These are phyloP conservation scores for Gentiana macrophylla DNA, from an alignment of 257 asterid species.

Conservation along the genomic window DNA sequence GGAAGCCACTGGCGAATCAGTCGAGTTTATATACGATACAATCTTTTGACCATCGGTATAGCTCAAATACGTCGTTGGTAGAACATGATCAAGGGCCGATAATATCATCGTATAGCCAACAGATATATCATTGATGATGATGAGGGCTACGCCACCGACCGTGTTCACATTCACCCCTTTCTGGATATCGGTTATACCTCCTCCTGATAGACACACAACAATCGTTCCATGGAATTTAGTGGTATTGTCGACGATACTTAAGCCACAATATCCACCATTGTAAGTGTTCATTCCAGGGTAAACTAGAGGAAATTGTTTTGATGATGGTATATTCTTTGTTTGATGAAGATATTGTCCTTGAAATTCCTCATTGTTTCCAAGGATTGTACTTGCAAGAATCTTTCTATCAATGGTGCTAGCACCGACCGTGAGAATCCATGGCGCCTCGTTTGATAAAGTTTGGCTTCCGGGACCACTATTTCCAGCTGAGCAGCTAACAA, in stretches of 20 bases:
- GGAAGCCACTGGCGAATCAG: slow-evolving; percentile 14
- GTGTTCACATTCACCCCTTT: slow-evolving; percentile 14
- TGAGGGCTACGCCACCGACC: slow-evolving; percentile 23
- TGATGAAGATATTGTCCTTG: slow-evolving; percentile 16
- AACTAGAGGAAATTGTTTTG: slow-evolving; percentile 10
- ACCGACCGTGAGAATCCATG: slow-evolving; percentile 26
- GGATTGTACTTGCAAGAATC: slow-evolving; percentile 10
- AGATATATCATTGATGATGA: slow-evolving; percentile 6
- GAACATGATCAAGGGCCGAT: slow-evolving; percentile 10
- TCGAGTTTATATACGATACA: slow-evolving; percentile 16
- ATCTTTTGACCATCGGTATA: slow-evolving; percentile 12
- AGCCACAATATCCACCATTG: slow-evolving; percentile 1
- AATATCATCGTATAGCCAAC: slow-evolving; percentile 13
- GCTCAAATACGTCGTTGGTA: slow-evolving; percentile 15
- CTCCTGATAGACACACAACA: slow-evolving; percentile 16
- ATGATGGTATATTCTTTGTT: slow-evolving; percentile 9
- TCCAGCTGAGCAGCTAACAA: slow-evolving; percentile 19
- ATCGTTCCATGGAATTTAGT: slow-evolving; percentile 17
- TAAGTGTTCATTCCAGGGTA: slow-evolving; percentile 7
- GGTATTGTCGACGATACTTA: slow-evolving; percentile 1
- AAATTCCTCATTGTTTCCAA: slow-evolving; percentile 12
- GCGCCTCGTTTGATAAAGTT: slow-evolving; percentile 18
- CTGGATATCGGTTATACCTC: neutral
- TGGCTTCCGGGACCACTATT: slow-evolving; percentile 10
- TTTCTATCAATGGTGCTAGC: slow-evolving; percentile 21